Conservation (phyloP, 2,329 filamentous ascomycete genomes). For the Zarea fungicola region DNA sequence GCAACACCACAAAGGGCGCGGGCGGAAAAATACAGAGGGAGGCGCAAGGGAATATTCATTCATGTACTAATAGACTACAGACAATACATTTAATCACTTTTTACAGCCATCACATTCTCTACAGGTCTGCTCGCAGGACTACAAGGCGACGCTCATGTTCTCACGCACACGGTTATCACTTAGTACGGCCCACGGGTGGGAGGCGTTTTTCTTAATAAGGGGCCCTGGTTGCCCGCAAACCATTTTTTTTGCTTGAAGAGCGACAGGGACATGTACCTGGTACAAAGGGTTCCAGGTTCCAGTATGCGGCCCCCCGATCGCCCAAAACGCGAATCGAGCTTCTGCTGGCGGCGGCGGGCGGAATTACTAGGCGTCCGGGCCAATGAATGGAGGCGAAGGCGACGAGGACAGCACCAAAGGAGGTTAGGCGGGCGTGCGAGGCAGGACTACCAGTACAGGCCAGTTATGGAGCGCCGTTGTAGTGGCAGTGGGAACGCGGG, state of each 20-base stretch:
- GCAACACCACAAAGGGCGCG: too few species aligned
- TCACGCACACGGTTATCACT: too few species aligned
- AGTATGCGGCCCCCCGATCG: slow-evolving; percentile 4
- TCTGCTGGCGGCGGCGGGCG: slow-evolving; percentile 5
- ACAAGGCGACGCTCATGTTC: not conserved
- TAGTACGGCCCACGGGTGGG: too few species aligned
- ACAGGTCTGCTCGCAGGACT: not conserved
- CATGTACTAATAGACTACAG: not conserved
- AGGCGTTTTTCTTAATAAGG: too few species aligned
- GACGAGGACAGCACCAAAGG: not conserved
- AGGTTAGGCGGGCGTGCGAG: not conserved
- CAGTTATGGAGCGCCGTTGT: slow-evolving; percentile 4
- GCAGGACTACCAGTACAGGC: not conserved
- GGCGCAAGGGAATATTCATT: not conserved
- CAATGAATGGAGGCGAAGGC: not conserved
- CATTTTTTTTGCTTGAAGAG: not conserved
- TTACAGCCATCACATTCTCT: not conserved
- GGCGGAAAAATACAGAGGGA: not conserved
- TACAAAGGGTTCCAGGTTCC: too few species aligned
- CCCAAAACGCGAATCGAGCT: not conserved
- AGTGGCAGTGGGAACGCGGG: not conserved
- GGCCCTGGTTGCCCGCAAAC: too few species aligned
- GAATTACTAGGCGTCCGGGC: slow-evolving; percentile 12
- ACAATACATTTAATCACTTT: not conserved
- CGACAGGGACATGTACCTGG: slow-evolving; percentile 1